Conservation (phyloP, 1,284 basidiomycete species). For the Puccinia sorghi region DNA sequence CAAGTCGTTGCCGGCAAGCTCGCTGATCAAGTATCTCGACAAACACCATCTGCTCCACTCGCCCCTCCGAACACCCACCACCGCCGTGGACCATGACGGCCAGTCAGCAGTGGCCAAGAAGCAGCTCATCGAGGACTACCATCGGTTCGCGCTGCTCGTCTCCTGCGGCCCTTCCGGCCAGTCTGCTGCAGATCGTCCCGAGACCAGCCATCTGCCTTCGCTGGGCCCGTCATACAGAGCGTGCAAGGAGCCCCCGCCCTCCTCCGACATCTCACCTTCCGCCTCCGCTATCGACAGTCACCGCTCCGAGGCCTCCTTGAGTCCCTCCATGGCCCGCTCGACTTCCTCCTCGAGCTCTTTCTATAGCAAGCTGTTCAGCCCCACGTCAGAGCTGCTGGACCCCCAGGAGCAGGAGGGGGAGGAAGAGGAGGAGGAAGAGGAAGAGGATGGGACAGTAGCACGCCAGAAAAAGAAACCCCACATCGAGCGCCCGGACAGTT, state of each 20-base stretch:
- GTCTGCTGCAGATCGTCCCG: too few relatives aligned
- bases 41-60: background rate
- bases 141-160: constrained; percentile 1
- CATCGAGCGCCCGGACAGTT: background rate
- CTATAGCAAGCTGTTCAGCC: constrained; percentile 6
- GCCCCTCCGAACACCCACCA: too few relatives aligned
- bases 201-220: background rate
- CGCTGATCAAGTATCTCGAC: constrained; percentile 10
- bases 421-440: background rate
- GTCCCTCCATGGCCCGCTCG: background rate
- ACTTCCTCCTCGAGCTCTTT: background rate
- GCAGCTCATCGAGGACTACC: background rate
- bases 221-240: background rate
- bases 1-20: background rate
- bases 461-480: background rate
- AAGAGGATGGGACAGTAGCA: too few relatives aligned
- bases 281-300: background rate
- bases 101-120: too few relatives aligned
- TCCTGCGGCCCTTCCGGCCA: background rate
- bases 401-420: background rate
- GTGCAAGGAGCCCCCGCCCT: background rate
- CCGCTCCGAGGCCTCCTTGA: background rate
- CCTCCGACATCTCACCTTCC: background rate
- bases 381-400: background rate
- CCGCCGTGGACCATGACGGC: too few relatives aligned